Evolutionary conservation across 208 protist species (phyloP).

Genomic region (Tritrichomonas foetus): DNA sequence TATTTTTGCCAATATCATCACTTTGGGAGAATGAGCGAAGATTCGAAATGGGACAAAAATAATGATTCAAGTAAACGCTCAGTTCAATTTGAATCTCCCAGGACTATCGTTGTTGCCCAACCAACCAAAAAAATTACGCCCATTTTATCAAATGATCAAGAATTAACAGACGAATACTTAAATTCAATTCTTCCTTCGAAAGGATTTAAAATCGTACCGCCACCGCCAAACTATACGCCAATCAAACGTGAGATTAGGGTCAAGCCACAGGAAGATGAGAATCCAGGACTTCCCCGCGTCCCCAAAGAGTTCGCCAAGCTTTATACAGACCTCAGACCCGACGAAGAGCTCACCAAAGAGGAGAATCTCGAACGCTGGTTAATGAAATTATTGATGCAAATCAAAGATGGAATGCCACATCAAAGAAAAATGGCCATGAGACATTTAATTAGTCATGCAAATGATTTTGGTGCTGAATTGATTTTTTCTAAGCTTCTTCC

Average conservation of each 20-base stretch:
- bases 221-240: neutral
- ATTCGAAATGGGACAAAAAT: neutral
- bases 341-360: slow-evolving; percentile 1
- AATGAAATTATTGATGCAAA: slow-evolving; percentile 87
- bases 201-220: slow-evolving; percentile 17
- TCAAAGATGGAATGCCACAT: slow-evolving; percentile 96
- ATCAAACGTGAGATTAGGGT: neutral
- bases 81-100: neutral
- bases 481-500: slow-evolving; percentile 95
- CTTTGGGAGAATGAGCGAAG: neutral
- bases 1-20: too few species aligned
- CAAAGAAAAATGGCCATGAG: slow-evolving; percentile 87
- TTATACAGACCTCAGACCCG: neutral
- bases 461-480: slow-evolving; percentile 85
- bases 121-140: neutral
- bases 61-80: neutral
- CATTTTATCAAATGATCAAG: neutral
- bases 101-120: neutral
- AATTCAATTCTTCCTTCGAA: slow-evolving; percentile 23
- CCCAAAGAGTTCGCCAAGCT: neutral
- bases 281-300: neutral
- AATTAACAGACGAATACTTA: slow-evolving; percentile 35
- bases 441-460: slow-evolving; percentile 91
- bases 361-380: slow-evolving; percentile 73
- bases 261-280: neutral